phyloP scores from a whole-genome alignment of 306 rosid species.

The Geum urbanum region DNA sequence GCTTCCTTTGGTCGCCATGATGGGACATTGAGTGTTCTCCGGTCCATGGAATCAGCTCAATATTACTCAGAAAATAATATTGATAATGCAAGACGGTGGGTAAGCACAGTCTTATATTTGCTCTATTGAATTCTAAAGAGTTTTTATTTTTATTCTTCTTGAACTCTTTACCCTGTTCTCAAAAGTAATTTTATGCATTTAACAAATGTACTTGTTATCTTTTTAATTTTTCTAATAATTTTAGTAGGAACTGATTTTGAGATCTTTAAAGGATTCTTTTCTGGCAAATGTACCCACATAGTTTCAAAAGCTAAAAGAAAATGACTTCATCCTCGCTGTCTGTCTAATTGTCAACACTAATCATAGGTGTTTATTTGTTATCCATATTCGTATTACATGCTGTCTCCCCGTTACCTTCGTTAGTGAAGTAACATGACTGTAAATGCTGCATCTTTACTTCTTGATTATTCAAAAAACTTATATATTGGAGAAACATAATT shows the following conservation, averaged over 20 bases:
- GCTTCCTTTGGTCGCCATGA: constrained; percentile 61
- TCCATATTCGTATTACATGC: too few species aligned
- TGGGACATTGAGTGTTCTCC: constrained; percentile 57
- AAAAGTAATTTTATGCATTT: too few species aligned
- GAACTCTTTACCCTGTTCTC: too few species aligned
- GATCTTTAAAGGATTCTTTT: not conserved
- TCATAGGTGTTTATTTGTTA: not conserved
- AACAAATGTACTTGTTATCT: not conserved
- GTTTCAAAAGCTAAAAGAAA: not conserved
- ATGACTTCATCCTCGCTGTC: not conserved
- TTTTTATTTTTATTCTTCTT: not conserved
- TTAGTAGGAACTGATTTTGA: not conserved
- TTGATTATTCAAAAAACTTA: too few species aligned
- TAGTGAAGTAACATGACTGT: not conserved
- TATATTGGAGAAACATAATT: too few species aligned
- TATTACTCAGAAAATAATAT: constrained; percentile 70
- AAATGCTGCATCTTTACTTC: not conserved
- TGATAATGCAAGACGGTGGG: constrained; percentile 96
- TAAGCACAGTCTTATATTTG: constrained; percentile 57
- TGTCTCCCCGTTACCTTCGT: too few species aligned
- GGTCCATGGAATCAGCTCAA: constrained; percentile 87
- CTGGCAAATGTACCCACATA: not conserved
- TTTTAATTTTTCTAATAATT: not conserved
- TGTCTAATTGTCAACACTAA: not conserved
- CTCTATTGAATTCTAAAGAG: constrained; percentile 28